A percentile compares a stretch with the other conserved stretches of the same genome.
phyloP scores from a whole-genome alignment of 2,329 filamentous ascomycete genomes.

The Penicillium sp. region DNA sequence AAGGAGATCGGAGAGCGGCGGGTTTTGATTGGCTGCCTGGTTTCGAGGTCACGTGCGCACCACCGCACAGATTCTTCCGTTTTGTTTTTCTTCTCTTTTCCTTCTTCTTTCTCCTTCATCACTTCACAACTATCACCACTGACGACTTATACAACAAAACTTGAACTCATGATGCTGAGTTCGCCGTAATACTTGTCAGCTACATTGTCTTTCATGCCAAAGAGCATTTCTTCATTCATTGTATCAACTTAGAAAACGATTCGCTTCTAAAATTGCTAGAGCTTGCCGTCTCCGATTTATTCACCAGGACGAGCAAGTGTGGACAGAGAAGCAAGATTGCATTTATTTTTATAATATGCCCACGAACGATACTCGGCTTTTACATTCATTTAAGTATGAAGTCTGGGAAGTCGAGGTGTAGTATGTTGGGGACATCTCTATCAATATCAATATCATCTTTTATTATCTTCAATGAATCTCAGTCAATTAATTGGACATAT shows the following conservation, averaged over 20 bases:
- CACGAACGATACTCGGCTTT: constrained; percentile 36
- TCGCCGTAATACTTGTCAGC: background rate
- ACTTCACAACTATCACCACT: background rate
- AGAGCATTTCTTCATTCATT: background rate
- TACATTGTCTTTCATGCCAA: background rate
- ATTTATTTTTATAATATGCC: constrained; percentile 28
- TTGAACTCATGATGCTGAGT: constrained; percentile 8
- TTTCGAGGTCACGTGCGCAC: background rate
- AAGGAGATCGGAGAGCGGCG: background rate
- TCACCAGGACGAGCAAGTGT: constrained; percentile 52
- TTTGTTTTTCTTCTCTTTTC: constrained; percentile 1
- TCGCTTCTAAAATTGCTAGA: constrained; percentile 53
- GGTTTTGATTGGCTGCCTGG: background rate
- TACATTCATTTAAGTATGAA: constrained; percentile 45
- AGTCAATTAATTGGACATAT: background rate
- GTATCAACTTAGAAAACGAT: background rate
- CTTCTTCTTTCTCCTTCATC: constrained; percentile 7
- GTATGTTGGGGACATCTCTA: constrained; percentile 42
- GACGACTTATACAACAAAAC: background rate
- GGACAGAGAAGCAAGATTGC: constrained; percentile 56
- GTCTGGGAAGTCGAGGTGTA: constrained; percentile 38
- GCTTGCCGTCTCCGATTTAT: constrained; percentile 49
- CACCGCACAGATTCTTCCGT: background rate
- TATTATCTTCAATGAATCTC: background rate
- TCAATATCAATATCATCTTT: constrained; percentile 2